phyloP scores from a whole-genome alignment of 169 alveolate genomes.

The Plasmodium yoelii region DNA sequence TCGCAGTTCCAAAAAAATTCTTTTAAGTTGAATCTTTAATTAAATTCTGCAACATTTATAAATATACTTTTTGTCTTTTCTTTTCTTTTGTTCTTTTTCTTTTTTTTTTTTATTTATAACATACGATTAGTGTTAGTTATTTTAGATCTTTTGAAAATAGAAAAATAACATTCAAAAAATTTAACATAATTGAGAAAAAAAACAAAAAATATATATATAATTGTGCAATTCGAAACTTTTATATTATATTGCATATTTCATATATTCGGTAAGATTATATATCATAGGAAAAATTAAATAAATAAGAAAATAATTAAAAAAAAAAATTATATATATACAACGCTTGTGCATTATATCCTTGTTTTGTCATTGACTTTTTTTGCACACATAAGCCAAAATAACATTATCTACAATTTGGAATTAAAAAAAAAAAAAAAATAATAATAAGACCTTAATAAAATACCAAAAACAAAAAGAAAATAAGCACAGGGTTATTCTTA shows the following conservation, averaged over 20 bases:
- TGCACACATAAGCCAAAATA: slow-evolving; percentile 5
- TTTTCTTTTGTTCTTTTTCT: not conserved
- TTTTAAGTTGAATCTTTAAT: slow-evolving; percentile 12
- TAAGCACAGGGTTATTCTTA: not conserved
- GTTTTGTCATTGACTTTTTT: not conserved
- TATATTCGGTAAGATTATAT: not conserved
- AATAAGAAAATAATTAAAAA: not conserved
- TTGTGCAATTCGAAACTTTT: not conserved
- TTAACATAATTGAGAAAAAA: too few species aligned
- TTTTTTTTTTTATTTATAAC: not conserved
- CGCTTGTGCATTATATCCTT: not conserved
- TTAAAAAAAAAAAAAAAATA: not conserved
- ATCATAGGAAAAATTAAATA: too few species aligned
- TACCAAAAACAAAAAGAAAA: not conserved
- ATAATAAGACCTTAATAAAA: not conserved
- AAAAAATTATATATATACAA: not conserved
- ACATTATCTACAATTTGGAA: slow-evolving; percentile 1
- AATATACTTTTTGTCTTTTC: not conserved
- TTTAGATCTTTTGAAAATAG: too few species aligned
- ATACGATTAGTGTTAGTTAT: too few species aligned
- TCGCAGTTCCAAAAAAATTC: not conserved
- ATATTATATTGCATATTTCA: not conserved
- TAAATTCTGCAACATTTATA: slow-evolving; percentile 9
- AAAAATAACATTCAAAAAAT: too few species aligned
- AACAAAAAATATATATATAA: too few species aligned